Percentiles rank a stretch among this genome's conserved stretches.
Conservation (phyloP, 495 filamentous ascomycete species). For the Jackrogersella minutella region DNA sequence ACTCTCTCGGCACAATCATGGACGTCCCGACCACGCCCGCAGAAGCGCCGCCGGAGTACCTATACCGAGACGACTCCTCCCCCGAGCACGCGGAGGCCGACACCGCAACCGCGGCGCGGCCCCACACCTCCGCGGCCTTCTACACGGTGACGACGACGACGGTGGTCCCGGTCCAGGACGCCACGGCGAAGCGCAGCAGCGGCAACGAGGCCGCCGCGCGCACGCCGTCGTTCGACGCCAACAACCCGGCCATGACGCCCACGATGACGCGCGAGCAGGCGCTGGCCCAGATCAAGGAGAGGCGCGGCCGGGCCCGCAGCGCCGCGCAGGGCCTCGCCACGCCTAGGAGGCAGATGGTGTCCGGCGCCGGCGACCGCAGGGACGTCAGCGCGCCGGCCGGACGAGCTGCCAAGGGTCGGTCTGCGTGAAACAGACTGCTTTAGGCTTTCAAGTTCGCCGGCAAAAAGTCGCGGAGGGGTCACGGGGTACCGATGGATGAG, state of each 20-base stretch:
- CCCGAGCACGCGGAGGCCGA: no score
- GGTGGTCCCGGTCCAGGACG: conserved; percentile 56
- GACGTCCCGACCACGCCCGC: conserved; percentile 50
- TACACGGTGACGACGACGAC: conserved; percentile 55
- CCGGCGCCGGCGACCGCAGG: conserved; percentile 44
- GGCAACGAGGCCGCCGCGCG: conserved; percentile 42
- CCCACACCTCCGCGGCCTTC: conserved; percentile 50
- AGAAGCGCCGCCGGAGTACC: conserved; percentile 19
- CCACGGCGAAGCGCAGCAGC: conserved; percentile 1
- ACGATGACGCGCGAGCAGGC: conserved; percentile 67
- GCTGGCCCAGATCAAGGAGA: conserved; percentile 63
- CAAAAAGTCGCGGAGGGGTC: no score
- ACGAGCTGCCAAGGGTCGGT: conserved; percentile 39
- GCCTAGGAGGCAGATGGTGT: conserved; percentile 51
- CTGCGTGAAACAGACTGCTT: background rate
- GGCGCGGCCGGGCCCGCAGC: conserved; percentile 59
- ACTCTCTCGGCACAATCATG: conserved; percentile 34
- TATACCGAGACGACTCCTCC: no score
- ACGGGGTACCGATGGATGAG: no score
- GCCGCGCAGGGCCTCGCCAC: conserved; percentile 52
- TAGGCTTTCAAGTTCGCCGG: no score
- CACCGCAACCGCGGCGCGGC: conserved; percentile 28
- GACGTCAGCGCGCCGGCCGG: conserved; percentile 55
- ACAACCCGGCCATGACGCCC: conserved; percentile 59
- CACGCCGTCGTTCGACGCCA: conserved; percentile 56